Evolutionary conservation across 352 stramenopile species (phyloP).

Genomic region (Blastocystis sp.): DNA sequence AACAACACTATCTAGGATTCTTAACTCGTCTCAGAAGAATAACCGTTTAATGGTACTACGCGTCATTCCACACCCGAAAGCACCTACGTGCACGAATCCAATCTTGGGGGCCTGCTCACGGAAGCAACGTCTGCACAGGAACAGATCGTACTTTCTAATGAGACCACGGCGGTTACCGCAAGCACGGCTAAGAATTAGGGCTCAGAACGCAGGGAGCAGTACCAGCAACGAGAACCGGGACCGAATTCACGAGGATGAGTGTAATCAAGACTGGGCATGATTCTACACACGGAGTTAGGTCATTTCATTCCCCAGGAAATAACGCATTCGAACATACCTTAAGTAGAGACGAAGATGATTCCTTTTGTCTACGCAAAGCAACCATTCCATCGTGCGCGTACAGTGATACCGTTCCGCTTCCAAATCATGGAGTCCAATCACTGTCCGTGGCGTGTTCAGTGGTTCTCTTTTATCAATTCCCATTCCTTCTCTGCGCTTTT

Average conservation of each 20-base stretch:
- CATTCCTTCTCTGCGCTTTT: not conserved
- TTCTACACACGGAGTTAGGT: constrained; percentile 2
- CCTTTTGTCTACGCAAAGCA: constrained; percentile 31
- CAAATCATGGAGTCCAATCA: not conserved
- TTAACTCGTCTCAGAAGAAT: constrained; percentile 15
- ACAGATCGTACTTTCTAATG: constrained; percentile 91
- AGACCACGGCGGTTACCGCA: constrained; percentile 85
- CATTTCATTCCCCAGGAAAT: not conserved
- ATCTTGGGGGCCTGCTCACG: constrained; percentile 87
- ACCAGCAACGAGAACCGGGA: constrained; percentile 71
- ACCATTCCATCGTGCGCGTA: not conserved
- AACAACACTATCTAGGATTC: constrained; percentile 28
- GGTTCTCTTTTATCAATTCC: not conserved
- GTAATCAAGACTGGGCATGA: constrained; percentile 71
- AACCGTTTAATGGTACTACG: constrained; percentile 57
- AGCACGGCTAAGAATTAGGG: constrained; percentile 75
- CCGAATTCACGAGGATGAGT: constrained; percentile 72
- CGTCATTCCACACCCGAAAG: not conserved
- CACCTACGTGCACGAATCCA: constrained; percentile 77
- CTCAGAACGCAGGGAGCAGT: not conserved
- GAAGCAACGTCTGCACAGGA: constrained; percentile 93
- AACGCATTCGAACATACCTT: not conserved
- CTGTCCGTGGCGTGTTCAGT: not conserved
- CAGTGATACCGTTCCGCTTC: not conserved
- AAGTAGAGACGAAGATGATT: constrained; percentile 43